phyloP scores from a whole-genome alignment of 2,329 filamentous ascomycete species.

The Colletotrichum caudatum region DNA sequence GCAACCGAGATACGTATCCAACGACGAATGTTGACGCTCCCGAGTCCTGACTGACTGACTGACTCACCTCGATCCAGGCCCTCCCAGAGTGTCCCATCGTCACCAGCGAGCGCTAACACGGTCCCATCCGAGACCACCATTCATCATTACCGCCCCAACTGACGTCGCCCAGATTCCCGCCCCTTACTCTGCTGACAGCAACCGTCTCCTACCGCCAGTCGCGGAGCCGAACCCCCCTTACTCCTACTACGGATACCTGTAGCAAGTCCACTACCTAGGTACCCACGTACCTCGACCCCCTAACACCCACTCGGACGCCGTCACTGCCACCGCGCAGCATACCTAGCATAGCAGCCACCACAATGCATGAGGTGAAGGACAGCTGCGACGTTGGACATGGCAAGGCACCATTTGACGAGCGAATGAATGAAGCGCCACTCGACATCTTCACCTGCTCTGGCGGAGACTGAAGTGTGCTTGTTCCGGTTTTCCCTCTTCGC shows the following conservation, averaged over 20 bases:
- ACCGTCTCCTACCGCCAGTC: constrained; percentile 18
- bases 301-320: not conserved
- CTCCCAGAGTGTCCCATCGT: constrained; percentile 20
- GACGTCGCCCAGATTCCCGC: constrained; percentile 37
- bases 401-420: not conserved
- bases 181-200: constrained; percentile 4
- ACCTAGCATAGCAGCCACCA: not conserved
- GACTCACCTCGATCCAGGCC: constrained; percentile 2
- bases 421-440: not conserved
- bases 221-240: constrained; percentile 17
- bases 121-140: not conserved
- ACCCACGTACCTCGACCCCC: not conserved
- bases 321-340: not conserved
- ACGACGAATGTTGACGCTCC: constrained; percentile 14
- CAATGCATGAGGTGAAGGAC: not conserved
- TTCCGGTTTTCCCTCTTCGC: not conserved
- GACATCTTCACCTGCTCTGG: not conserved
- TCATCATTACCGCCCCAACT: constrained; percentile 19
- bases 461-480: not conserved
- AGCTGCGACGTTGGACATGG: constrained; percentile 9
- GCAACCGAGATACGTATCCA: constrained; percentile 2
- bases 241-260: too few relatives aligned
- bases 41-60: not conserved
- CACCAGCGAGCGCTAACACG: constrained; percentile 12
- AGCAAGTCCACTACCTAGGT: too few relatives aligned